Evolutionary conservation across 164 flowering plant species (phyloP).

Genomic region (Sedum album): DNA sequence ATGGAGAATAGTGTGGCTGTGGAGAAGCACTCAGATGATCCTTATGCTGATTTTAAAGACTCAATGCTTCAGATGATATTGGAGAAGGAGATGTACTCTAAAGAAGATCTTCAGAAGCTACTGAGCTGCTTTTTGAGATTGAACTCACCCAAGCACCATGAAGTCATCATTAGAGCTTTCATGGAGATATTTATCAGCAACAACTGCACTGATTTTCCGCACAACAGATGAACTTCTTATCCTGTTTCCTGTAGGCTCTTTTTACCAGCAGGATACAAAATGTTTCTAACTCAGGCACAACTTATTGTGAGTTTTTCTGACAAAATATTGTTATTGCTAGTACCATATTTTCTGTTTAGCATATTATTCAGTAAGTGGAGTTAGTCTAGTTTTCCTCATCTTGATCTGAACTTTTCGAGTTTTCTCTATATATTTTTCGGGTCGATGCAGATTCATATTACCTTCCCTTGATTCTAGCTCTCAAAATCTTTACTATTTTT

Average conservation of each 20-base stretch:
- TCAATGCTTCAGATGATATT: not conserved
- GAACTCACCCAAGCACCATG: not conserved
- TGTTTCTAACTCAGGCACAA: not conserved
- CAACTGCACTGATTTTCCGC: not conserved
- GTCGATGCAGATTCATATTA: no score
- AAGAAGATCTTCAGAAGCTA: not conserved
- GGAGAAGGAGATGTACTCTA: not conserved
- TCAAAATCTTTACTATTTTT: no score
- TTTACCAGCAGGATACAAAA: not conserved
- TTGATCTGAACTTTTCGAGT: no score
- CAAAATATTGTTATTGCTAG: no score
- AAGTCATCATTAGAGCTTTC: not conserved
- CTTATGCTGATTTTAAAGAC: not conserved
- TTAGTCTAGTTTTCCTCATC: no score
- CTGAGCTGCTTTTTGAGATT: not conserved
- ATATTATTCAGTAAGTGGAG: no score
- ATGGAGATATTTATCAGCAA: not conserved
- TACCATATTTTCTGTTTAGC: no score
- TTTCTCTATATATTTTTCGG: no score
- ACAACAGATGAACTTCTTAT: not conserved
- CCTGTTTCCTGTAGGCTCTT: not conserved
- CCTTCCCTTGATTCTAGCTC: no score
- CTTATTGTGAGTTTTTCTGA: no score
- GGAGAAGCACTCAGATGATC: conserved; percentile 1
- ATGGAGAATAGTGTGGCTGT: not conserved